Evolutionary conservation across 768 basidiomycete genomes (phyloP).

Genomic region (Plicaturopsis crispa): DNA sequence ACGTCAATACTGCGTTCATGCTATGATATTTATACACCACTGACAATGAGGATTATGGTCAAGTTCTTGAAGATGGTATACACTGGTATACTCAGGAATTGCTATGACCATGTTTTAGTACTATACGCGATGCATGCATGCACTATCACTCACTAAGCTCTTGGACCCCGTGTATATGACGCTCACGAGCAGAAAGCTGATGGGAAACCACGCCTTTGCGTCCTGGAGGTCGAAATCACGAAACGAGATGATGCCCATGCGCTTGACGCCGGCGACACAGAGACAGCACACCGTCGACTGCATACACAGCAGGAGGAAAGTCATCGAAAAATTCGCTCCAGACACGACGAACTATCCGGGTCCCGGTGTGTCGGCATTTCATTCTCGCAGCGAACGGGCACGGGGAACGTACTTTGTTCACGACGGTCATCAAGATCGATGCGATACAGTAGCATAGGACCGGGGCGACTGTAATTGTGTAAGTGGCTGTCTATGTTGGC

Average conservation of each 20-base stretch:
- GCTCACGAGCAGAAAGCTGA: slow-evolving; percentile 83
- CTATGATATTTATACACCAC: no score
- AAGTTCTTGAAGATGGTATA: slow-evolving; percentile 99
- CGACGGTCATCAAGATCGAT: slow-evolving; percentile 93
- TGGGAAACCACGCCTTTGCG: slow-evolving; percentile 91
- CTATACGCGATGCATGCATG: neutral
- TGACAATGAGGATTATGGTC: slow-evolving; percentile 96
- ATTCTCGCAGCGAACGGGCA: no score
- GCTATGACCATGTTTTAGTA: slow-evolving; percentile 39
- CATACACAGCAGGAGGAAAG: slow-evolving; percentile 86
- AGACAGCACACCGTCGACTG: slow-evolving; percentile 84
- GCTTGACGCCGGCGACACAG: slow-evolving; percentile 72
- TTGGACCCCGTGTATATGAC: slow-evolving; percentile 99
- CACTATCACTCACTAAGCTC: slow-evolving; percentile 64
- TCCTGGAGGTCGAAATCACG: slow-evolving; percentile 76
- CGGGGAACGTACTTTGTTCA: slow-evolving; percentile 83
- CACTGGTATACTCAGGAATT: slow-evolving; percentile 94
- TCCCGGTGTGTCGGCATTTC: slow-evolving; percentile 4
- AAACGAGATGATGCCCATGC: slow-evolving; percentile 72
- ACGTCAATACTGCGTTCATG: no score
- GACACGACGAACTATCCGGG: slow-evolving; percentile 82
- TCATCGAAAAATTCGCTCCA: slow-evolving; percentile 92
- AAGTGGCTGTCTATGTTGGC: neutral
- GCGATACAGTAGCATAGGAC: slow-evolving; percentile 87
- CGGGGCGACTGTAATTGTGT: slow-evolving; percentile 68